Conservation (phyloP, 352 stramenopile species). For the Globisporangium yorkense region DNA sequence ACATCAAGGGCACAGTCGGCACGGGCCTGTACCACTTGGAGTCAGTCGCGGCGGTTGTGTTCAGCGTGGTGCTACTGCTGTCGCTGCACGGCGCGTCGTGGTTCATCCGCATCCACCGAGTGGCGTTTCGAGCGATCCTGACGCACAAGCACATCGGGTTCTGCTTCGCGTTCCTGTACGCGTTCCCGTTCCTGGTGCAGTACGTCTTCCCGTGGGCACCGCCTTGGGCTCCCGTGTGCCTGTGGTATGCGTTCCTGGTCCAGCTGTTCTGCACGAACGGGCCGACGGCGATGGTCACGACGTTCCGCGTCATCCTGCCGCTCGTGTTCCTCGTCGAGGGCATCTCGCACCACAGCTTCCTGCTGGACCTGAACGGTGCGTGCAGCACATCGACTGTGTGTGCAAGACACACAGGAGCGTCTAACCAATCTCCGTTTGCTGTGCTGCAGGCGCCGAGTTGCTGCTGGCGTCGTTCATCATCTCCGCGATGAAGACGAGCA, state of each 20-base stretch:
- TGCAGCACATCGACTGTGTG: neutral
- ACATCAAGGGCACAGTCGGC: conserved; percentile 36
- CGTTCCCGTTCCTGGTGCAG: conserved; percentile 81
- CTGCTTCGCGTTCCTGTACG: conserved; percentile 85
- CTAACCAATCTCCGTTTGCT: neutral
- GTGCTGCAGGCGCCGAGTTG: conserved; percentile 56
- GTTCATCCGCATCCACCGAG: conserved; percentile 74
- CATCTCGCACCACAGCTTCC: conserved; percentile 86
- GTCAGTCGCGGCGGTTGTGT: conserved; percentile 55
- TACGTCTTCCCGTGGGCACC: conserved; percentile 86
- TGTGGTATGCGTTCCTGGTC: conserved; percentile 88
- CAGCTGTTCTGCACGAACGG: conserved; percentile 85
- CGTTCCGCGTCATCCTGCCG: conserved; percentile 78
- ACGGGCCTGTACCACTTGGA: conserved; percentile 51
- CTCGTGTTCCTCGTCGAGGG: conserved; percentile 84
- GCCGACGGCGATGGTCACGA: conserved; percentile 79
- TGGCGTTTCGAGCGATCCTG: conserved; percentile 76
- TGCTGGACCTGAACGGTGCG: conserved; percentile 85
- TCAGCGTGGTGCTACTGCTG: conserved; percentile 62
- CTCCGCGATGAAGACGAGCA: conserved; percentile 82
- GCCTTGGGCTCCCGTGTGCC: conserved; percentile 82
- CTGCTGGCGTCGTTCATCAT: conserved; percentile 83
- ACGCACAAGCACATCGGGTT: conserved; percentile 85
- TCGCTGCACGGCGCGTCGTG: conserved; percentile 66
- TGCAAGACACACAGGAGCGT: too few species aligned